A percentile compares a stretch with the other conserved stretches of the same genome.
These are phyloP conservation scores for Euphorbia tirucalli DNA, from an alignment of 345 rosid species.

Conservation along the genomic window DNA sequence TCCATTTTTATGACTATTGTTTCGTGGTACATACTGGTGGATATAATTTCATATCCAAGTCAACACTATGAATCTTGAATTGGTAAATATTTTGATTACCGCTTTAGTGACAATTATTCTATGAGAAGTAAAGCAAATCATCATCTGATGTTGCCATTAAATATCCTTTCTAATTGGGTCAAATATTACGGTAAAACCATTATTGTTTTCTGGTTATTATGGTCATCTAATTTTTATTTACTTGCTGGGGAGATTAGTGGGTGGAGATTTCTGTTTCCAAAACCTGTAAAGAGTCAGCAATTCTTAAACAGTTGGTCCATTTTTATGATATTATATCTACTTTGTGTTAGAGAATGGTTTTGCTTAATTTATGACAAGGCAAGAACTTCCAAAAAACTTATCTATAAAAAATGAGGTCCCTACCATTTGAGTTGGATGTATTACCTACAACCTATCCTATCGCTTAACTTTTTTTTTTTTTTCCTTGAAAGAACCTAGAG, in stretches of 20 bases:
- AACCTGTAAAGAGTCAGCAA: no score
- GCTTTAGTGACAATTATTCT: not conserved
- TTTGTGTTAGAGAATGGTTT: not conserved
- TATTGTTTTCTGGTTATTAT: not conserved
- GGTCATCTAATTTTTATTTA: not conserved
- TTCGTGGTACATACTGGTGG: not conserved
- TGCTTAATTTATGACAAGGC: not conserved
- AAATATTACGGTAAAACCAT: not conserved
- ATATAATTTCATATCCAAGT: not conserved
- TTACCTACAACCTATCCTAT: not conserved
- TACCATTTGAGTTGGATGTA: not conserved
- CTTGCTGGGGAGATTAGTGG: not conserved
- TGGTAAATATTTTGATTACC: not conserved
- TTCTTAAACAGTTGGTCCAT: no score
- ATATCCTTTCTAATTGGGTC: not conserved
- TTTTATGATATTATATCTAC: no score
- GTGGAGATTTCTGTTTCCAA: no score
- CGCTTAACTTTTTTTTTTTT: no score
- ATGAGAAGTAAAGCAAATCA: not conserved
- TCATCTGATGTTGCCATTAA: not conserved
- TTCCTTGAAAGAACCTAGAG: not conserved
- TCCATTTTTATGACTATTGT: no score
- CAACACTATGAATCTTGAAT: not conserved
- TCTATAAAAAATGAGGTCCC: not conserved
- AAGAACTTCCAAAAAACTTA: not conserved